phyloP scores from a whole-genome alignment of 2,329 filamentous ascomycete species.

The Claviceps sorghi region DNA sequence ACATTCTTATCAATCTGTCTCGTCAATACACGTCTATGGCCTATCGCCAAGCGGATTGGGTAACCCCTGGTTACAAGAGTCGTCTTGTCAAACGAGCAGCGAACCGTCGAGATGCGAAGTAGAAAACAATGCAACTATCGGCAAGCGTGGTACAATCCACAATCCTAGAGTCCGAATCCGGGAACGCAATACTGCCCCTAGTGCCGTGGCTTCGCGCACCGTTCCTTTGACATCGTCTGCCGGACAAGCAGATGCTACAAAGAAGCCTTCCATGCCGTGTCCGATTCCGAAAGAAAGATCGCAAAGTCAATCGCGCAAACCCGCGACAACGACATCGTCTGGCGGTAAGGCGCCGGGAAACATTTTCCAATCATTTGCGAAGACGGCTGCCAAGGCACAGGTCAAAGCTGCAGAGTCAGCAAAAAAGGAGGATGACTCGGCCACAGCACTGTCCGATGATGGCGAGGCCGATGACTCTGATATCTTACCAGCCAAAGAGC shows the following conservation, averaged over 20 bases:
- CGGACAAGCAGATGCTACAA: conserved; percentile 11
- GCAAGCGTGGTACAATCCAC: conserved; percentile 2
- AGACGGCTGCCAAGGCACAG: conserved; percentile 28
- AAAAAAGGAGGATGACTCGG: conserved; percentile 17
- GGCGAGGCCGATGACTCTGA: conserved; percentile 26
- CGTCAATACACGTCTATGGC: conserved; percentile 78
- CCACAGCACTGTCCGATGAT: conserved; percentile 23
- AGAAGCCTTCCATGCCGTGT: conserved; percentile 16
- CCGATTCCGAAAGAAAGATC: conserved; percentile 13
- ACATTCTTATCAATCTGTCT: conserved; percentile 54
- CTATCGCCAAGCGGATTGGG: conserved; percentile 20
- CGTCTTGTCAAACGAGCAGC: neutral
- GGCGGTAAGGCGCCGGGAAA: conserved; percentile 47
- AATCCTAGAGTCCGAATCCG: conserved; percentile 3
- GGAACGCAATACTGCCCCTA: conserved; percentile 2
- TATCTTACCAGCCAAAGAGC: conserved; percentile 13
- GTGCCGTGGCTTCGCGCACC: neutral
- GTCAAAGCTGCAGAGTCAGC: conserved; percentile 31
- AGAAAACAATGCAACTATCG: neutral
- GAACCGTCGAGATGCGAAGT: neutral
- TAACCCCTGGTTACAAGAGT: conserved; percentile 1
- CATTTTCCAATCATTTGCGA: conserved; percentile 71
- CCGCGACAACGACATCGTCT: conserved; percentile 9
- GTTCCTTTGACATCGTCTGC: neutral
- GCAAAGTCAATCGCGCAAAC: neutral